Base-by-base conservation (phyloP, 2,329 filamentous ascomycete genomes). In the Pestalotiopsis sp. region DNA sequence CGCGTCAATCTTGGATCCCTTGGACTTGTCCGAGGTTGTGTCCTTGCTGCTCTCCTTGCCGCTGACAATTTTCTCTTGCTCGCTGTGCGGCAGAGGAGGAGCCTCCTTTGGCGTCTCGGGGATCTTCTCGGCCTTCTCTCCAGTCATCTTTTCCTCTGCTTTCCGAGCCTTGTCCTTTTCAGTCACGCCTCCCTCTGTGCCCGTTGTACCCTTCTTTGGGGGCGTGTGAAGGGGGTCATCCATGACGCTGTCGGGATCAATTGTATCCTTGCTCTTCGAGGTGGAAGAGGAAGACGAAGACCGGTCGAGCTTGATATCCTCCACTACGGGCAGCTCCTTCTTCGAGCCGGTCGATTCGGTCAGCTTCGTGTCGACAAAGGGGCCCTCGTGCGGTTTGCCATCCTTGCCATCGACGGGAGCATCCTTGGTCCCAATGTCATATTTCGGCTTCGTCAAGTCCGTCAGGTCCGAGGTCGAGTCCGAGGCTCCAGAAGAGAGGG, bases 331-430 rank as follows among this genome's bases (percentile, higher is more conserved):
- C 17, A 84, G 75, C 31, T 82, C 78, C 62, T 81, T 75, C 62
- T 81, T 75, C 13, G 80, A 75, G 59, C 79, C 76, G 61, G 80
- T 75, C 3, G 77, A 72, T 31, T 72, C 71, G 23, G 75, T 72
- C 65, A 82, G 80, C 63, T 80, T 80, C 59, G 76, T 80, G 70
- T 91, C 89, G 68, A 95, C 90, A 76, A 89, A 91, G 5, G 96
- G 96, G 1, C 96, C 96, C 23, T 91, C 89, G 78, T 98, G 95
- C 61, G 96, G 96, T 82, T 95, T 96, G 62, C 96, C 96, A 82
- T 98, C 96, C 75, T 92, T 92, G 60, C 95, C 95, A 78, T 98
- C 96, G 23, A 98, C 91, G 0, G 95, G 95, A 68, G 93, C 93
- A 83, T 96, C 91, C 79, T 94, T 94, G 68, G 83, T 86, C 40